Evolutionary conservation across 2,329 filamentous ascomycete species (phyloP).

Genomic region (Aureobasidium sp.): DNA sequence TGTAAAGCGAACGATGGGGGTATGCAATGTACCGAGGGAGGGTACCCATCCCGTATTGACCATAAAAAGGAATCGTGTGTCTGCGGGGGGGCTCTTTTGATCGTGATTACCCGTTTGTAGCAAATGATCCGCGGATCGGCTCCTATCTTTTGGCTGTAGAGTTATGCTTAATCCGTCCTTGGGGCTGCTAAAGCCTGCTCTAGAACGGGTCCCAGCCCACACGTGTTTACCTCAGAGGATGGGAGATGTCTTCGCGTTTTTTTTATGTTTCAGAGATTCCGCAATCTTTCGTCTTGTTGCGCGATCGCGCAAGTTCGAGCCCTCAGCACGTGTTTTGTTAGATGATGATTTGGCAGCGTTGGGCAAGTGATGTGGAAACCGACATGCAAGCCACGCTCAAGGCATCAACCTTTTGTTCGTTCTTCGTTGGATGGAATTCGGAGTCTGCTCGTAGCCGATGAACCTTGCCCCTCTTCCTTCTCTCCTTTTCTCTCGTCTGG

Average conservation of each 20-base stretch:
- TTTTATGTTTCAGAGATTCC: not conserved
- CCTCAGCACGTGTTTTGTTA: not conserved
- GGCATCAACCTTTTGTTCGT: not conserved
- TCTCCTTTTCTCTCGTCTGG: not conserved
- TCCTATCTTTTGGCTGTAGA: not conserved
- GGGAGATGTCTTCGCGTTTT: not conserved
- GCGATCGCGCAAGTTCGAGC: not conserved
- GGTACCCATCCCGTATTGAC: not conserved
- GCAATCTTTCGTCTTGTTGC: not conserved
- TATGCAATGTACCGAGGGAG: not conserved
- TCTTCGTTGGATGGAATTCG: not conserved
- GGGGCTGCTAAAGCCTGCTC: not conserved
- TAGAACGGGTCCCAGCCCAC: not conserved
- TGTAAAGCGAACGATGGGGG: not conserved
- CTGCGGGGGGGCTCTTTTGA: not conserved
- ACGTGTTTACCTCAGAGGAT: too few species aligned
- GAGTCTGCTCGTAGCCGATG: not conserved
- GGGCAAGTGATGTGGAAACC: not conserved
- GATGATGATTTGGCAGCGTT: not conserved
- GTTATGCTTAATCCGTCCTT: constrained; percentile 1
- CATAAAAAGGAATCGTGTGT: not conserved
- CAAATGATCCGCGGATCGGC: not conserved
- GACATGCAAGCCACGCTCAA: not conserved
- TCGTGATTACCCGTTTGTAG: not conserved
- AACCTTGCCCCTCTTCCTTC: not conserved